Evolutionary conservation across 768 basidiomycete species (phyloP), one percentile per base, ranked within the genome.

Genomic region (Pulveroboletus frians): DNA sequence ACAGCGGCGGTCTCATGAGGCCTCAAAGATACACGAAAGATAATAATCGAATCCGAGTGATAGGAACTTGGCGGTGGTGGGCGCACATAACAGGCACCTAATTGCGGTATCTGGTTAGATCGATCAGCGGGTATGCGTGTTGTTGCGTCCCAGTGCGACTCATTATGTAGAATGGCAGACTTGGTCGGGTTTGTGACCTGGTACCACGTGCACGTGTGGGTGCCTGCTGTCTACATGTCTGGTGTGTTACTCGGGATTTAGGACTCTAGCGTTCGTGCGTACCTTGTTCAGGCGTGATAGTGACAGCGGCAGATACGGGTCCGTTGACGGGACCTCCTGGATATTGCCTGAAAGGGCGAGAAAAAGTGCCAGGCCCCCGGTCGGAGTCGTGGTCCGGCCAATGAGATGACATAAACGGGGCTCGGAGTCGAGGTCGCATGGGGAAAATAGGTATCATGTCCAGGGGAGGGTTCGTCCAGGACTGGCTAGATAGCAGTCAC

Each of bases 1-100:
- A 26, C 23, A 34, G 5, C 11, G 34, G 52, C 39, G 9, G 39
- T 32, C 42, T 60, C 11, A 60, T 43, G 58, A 55, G 50, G 58
- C 50, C 29, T 30, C 18, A 6, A 47, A 42, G 34, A 36, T 58
- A 53, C 54, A 26, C 23, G 23, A 26, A 26, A 26, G 23, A 26
- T 26, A 5, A 23, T 37, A 26, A 37, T 15, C 20, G 23, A 20
- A 15, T 30, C 30, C 41, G 1, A 10, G 11, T 30, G 51, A 43
- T 47, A 42, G 30, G 30, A 36, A 27, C 37, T 34, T 29, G 1
- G 17, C n/a, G 21, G 32, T 14, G 37, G 31, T 26, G 23, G n/a
- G 32, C 30, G 48, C 38, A 40, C 41, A 46, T 40, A 37, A 45
- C 38, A 31, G 43, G 23, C 37, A 26, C 23, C 23, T 26, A 27